Base-by-base conservation (phyloP, 1,284 basidiomycete genomes). In the Coriolopsis trogii region DNA sequence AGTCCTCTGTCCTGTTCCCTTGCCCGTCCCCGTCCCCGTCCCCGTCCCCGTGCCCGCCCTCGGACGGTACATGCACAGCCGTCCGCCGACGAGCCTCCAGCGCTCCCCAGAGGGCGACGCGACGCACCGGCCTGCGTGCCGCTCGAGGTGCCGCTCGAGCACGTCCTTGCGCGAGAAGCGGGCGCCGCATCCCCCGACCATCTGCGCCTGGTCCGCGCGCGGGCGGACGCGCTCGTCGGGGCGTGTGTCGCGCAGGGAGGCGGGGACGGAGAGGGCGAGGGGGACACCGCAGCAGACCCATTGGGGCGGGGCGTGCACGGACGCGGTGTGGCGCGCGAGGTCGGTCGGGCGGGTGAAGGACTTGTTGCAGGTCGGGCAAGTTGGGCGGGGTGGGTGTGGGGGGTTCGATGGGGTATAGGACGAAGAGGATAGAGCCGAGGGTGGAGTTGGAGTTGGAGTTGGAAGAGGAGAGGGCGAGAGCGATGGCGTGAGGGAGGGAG, bases 171-270 rank as follows among this genome's bases (percentile, higher is more conserved):
- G 42, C 16, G 45, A 52, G 50, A 59, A 62, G 9, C 30, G 34
- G 42, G 30, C 48, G 16, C 53, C 50, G 41, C 65, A 67, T 4
- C 65, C 65, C 23, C 65, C 65, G 26, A 60, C 50, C 49, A 61
- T 52, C n/a, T 16, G 46, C 18, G 36, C 23, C 2, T 50, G 10
- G 41, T 55, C 41, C 45, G 15, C 6, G 41, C n/a, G 38, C 24
- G 33, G 28, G 20, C 31, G 28, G 33, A 54, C 39, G 25, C 34
- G 23, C 9, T 30, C 36, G 29, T 41, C 41, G 34, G 33, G 29
- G 23, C 8, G 28, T 23, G 29, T 28, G 40, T 18, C 8, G 9
- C 31, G n/a, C 30, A n/a, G 31, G 13, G 39, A 9, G n/a, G 23
- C 16, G 13, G 16, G 36, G 28, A 28, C 41, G 18, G 41, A 18